Percentiles rank a stretch among this genome's conserved stretches.
Evolutionary conservation across 2,329 filamentous ascomycete genomes (phyloP).

Genomic region (Hymenoscyphus infarciens): DNA sequence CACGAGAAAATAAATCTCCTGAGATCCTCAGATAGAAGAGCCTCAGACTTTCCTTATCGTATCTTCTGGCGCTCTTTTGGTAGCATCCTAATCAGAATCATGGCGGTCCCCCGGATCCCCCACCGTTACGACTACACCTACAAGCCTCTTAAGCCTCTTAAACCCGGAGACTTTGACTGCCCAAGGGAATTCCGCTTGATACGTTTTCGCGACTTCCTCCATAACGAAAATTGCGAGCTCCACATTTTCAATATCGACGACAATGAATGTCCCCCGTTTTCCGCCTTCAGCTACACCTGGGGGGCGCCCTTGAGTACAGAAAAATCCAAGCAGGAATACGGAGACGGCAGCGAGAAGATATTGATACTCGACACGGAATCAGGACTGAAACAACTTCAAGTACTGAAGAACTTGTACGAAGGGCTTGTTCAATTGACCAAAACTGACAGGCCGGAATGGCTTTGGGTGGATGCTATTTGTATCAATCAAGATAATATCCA

Average conservation of each 20-base stretch:
- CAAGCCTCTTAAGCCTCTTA: slow-evolving; percentile 4
- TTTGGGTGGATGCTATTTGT: slow-evolving; percentile 18
- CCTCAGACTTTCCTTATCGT: neutral
- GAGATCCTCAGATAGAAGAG: neutral
- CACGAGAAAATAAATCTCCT: neutral
- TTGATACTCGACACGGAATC: slow-evolving; percentile 4
- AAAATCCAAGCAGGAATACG: slow-evolving; percentile 11
- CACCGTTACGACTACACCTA: slow-evolving; percentile 9
- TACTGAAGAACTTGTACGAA: slow-evolving; percentile 12
- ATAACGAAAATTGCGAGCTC: slow-evolving; percentile 9
- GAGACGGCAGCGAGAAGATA: slow-evolving; percentile 2
- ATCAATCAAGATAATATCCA: slow-evolving; percentile 15
- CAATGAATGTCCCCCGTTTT: slow-evolving; percentile 7
- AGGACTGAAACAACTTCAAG: slow-evolving; percentile 1
- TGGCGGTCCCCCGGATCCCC: slow-evolving; percentile 9
- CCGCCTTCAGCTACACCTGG: slow-evolving; percentile 12
- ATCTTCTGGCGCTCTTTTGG: neutral
- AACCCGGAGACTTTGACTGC: neutral
- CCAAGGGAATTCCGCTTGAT: slow-evolving; percentile 9
- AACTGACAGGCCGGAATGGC: slow-evolving; percentile 6
- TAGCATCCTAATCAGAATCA: neutral
- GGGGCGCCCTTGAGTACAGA: slow-evolving; percentile 10
- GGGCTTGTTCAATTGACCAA: slow-evolving; percentile 9
- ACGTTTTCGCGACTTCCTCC: slow-evolving; percentile 13
- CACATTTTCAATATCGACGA: slow-evolving; percentile 12